Percentiles rank a stretch among this genome's conserved stretches.
phyloP scores from a whole-genome alignment of 2,329 filamentous ascomycete genomes.

The Beauveria varroae region DNA sequence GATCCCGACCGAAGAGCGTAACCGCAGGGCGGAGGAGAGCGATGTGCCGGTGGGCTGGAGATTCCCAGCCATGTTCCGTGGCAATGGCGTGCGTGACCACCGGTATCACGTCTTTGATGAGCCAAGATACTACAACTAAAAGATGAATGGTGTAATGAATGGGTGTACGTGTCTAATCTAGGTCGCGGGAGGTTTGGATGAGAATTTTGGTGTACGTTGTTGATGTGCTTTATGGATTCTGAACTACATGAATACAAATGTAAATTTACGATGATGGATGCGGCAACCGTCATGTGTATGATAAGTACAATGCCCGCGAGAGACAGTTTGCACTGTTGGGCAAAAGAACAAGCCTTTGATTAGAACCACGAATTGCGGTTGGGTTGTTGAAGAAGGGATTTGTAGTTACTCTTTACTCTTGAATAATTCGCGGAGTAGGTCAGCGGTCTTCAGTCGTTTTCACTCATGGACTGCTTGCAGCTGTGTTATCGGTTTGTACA shows the following conservation, averaged over 20 bases:
- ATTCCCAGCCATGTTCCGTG: constrained; percentile 80
- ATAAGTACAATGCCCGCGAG: no score
- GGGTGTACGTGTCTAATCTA: not conserved
- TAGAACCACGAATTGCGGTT: no score
- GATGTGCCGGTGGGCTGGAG: constrained; percentile 69
- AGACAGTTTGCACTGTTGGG: no score
- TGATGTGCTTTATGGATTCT: not conserved
- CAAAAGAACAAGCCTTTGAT: no score
- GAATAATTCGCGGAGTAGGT: no score
- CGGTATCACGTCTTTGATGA: constrained; percentile 93
- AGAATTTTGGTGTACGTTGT: not conserved
- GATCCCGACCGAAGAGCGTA: constrained; percentile 45
- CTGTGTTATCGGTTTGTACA: no score
- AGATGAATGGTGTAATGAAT: not conserved
- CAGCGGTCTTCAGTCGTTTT: no score
- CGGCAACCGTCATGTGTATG: not conserved
- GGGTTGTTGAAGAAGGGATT: no score
- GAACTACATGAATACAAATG: not conserved
- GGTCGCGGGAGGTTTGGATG: not conserved
- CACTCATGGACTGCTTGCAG: no score
- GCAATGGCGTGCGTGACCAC: constrained; percentile 81
- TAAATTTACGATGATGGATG: not conserved
- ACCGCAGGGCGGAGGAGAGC: constrained; percentile 55
- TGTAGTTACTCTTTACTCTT: no score
- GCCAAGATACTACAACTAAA: constrained; percentile 60